Conservation (phyloP, 1,284 basidiomycete species). For the Ceratobasidium papillatum region DNA sequence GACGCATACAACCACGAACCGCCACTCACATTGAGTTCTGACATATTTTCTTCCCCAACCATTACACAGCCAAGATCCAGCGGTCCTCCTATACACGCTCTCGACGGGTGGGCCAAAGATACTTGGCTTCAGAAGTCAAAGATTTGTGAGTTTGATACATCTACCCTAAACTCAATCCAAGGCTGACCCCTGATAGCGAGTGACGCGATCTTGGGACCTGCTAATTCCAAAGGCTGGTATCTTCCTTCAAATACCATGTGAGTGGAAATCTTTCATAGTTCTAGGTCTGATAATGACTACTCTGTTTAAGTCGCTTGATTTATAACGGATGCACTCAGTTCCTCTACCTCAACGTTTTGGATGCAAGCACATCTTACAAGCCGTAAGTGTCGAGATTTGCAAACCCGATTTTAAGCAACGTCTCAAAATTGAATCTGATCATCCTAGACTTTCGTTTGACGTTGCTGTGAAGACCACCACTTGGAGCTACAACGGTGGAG, state of each 20-base stretch:
- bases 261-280: neutral
- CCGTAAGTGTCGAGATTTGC: slow-evolving; percentile 20
- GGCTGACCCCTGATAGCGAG: neutral
- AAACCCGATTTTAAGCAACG: too few species aligned
- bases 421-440: too few species aligned
- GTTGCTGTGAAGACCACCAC: neutral
- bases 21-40: too few species aligned
- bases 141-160: neutral
- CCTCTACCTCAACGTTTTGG: slow-evolving; percentile 1
- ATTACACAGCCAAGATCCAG: slow-evolving; percentile 3
- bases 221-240: neutral
- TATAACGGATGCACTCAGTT: neutral
- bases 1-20: too few species aligned
- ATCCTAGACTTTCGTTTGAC: neutral
- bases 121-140: slow-evolving; percentile 8
- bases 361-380: slow-evolving; percentile 27
- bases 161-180: neutral
- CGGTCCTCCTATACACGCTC: slow-evolving; percentile 12
- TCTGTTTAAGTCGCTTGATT: slow-evolving; percentile 4
- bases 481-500: neutral
- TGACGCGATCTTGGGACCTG: neutral
- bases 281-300: neutral
- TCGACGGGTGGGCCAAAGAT: slow-evolving; percentile 22
- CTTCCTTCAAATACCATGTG: neutral
- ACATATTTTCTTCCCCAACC: too few species aligned